Percentiles rank a stretch among this genome's conserved stretches.
Conservation (phyloP, 768 basidiomycete genomes). For the Boletus tomentosulus region DNA sequence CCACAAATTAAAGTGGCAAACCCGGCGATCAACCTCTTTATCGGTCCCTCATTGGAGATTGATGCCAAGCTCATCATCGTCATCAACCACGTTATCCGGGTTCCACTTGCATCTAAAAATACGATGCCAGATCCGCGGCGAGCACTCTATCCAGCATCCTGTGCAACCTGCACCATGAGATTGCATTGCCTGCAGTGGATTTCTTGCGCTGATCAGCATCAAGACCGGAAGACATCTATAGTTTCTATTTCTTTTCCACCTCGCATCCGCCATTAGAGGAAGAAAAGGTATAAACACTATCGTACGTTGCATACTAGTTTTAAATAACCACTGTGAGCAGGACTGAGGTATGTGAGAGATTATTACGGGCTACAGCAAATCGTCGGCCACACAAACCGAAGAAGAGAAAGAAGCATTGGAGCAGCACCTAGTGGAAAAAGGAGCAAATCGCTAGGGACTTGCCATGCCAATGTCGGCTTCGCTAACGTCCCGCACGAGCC, state of each 20-base stretch:
- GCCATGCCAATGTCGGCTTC: slow-evolving; percentile 25
- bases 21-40: slow-evolving; percentile 20
- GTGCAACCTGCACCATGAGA: slow-evolving; percentile 6
- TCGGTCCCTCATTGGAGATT: slow-evolving; percentile 18
- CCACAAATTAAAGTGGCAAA: slow-evolving; percentile 17
- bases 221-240: background rate
- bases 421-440: background rate
- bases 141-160: slow-evolving; percentile 13
- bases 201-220: no score
- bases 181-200: no score
- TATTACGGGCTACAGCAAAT: slow-evolving; percentile 22
- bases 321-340: slow-evolving; percentile 7
- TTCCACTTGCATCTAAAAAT: slow-evolving; percentile 20
- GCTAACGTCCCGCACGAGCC: slow-evolving; percentile 24
- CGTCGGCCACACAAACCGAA: slow-evolving; percentile 12
- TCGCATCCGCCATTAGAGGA: background rate
- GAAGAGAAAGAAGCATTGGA: background rate
- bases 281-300: slow-evolving; percentile 30
- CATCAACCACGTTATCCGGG: background rate
- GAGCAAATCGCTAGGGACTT: slow-evolving; percentile 19
- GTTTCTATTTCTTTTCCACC: background rate
- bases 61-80: slow-evolving; percentile 17
- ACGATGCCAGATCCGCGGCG: slow-evolving; percentile 13
- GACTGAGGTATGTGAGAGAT: slow-evolving; percentile 20
- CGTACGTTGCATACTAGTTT: slow-evolving; percentile 21